Conservation (phyloP, 2,329 filamentous ascomycete species). For the Aspergillus brunneoviolaceus region DNA sequence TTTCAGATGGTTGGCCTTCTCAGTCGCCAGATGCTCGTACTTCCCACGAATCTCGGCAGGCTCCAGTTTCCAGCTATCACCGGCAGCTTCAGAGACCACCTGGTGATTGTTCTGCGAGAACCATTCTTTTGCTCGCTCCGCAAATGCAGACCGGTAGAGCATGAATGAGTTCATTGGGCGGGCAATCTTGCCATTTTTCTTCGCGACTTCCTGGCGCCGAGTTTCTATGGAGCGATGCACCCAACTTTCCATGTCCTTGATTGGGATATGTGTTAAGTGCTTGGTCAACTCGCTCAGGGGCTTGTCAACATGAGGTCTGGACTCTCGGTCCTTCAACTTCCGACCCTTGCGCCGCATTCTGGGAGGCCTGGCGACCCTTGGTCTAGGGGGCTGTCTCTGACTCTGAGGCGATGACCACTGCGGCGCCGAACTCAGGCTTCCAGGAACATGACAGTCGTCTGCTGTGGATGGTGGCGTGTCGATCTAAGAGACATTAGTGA, state of each 20-base stretch:
- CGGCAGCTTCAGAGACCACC: conserved; percentile 82
- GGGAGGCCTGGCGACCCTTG: conserved; percentile 14
- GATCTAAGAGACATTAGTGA: conserved; percentile 18
- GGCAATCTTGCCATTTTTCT: conserved; percentile 75
- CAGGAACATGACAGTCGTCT: conserved; percentile 20
- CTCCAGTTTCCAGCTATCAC: conserved; percentile 82
- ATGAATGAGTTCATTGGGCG: conserved; percentile 98
- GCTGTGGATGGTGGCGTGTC: conserved; percentile 26
- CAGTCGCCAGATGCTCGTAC: conserved; percentile 77
- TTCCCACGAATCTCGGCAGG: conserved; percentile 67
- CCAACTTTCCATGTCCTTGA: conserved; percentile 77
- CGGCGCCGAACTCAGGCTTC: conserved; percentile 14
- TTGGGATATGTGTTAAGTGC: conserved; percentile 51
- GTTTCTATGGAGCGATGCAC: conserved; percentile 69
- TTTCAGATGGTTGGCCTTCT: conserved; percentile 78
- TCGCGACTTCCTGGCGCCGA: conserved; percentile 66
- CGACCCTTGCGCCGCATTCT: conserved; percentile 14
- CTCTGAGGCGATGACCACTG: conserved; percentile 20
- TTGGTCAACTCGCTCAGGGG: conserved; percentile 32
- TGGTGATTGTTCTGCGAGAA: conserved; percentile 90
- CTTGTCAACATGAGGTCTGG: conserved; percentile 13
- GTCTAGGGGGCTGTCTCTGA: conserved; percentile 14
- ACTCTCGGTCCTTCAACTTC: conserved; percentile 10
- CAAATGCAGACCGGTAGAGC: conserved; percentile 91
- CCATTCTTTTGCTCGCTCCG: conserved; percentile 79